Conservation (phyloP, 805 yeast species). For the Kazachstania psychrophila region DNA sequence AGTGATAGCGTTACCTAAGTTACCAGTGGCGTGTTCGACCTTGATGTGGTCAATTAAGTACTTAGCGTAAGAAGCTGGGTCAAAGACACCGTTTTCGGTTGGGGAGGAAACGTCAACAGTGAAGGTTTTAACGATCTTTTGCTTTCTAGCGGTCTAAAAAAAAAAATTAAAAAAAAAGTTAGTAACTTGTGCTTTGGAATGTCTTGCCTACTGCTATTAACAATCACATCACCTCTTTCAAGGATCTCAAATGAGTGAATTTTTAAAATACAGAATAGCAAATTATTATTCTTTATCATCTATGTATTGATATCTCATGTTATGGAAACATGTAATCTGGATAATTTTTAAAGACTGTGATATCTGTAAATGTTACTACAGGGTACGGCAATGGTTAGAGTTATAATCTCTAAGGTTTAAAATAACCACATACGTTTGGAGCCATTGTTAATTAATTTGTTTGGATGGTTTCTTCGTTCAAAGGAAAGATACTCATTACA, state of each 20-base stretch:
- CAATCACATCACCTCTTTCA: slow-evolving; percentile 24
- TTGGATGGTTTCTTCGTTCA: slow-evolving; percentile 3
- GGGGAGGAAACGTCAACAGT: slow-evolving; percentile 95
- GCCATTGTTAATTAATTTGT: slow-evolving; percentile 41
- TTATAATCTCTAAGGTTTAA: background rate
- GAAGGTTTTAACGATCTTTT: slow-evolving; percentile 78
- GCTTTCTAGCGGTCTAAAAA: slow-evolving; percentile 67
- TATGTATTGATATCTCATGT: too few species aligned
- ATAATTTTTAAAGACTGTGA: background rate
- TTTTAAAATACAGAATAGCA: slow-evolving; percentile 27
- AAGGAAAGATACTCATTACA: too few species aligned
- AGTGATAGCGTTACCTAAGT: slow-evolving; percentile 91
- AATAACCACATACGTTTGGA: slow-evolving; percentile 89
- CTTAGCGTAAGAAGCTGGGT: slow-evolving; percentile 95
- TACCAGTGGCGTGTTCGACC: slow-evolving; percentile 93
- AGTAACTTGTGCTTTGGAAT: slow-evolving; percentile 3
- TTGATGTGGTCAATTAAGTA: slow-evolving; percentile 98
- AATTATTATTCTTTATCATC: too few species aligned
- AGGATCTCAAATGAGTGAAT: slow-evolving; percentile 15
- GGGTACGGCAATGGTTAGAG: background rate
- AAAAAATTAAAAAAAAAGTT: slow-evolving; percentile 7
- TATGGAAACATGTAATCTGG: too few species aligned
- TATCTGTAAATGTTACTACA: background rate
- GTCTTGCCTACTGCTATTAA: slow-evolving; percentile 33
- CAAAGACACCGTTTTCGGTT: slow-evolving; percentile 94